Evolutionary conservation across 305 asterid species (phyloP).

Genomic region (Solanum chacoense): DNA sequence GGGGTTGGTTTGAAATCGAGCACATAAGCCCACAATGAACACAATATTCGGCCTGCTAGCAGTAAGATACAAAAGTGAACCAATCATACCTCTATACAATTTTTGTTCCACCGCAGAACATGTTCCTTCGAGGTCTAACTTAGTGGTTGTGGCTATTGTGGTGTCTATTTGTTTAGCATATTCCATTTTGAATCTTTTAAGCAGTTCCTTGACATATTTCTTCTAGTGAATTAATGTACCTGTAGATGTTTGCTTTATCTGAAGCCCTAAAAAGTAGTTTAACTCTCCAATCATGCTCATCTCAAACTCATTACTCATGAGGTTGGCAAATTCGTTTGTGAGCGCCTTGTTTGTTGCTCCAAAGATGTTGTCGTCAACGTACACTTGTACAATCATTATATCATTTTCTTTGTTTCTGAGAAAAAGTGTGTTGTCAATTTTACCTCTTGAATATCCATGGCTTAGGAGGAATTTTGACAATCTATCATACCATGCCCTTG

Average conservation of each 20-base stretch:
- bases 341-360: not conserved
- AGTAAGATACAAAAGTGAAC: not conserved
- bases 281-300: not conserved
- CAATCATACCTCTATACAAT: not conserved
- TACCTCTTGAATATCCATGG: not conserved
- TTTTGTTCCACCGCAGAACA: not conserved
- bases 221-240: not conserved
- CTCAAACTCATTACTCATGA: not conserved
- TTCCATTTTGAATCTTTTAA: not conserved
- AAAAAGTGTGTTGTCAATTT: not conserved
- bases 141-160: not conserved
- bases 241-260: not conserved
- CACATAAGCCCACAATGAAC: not conserved
- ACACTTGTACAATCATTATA: not conserved
- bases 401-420: not conserved
- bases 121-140: not conserved
- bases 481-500: not conserved
- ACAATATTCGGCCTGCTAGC: not conserved
- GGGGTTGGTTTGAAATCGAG: not conserved
- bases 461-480: not conserved
- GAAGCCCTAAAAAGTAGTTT: not conserved
- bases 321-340: not conserved
- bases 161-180: not conserved
- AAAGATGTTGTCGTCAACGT: not conserved
- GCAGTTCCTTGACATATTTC: not conserved